phyloP scores from a whole-genome alignment of 306 rosid genomes.

The Clitoria ternatea region DNA sequence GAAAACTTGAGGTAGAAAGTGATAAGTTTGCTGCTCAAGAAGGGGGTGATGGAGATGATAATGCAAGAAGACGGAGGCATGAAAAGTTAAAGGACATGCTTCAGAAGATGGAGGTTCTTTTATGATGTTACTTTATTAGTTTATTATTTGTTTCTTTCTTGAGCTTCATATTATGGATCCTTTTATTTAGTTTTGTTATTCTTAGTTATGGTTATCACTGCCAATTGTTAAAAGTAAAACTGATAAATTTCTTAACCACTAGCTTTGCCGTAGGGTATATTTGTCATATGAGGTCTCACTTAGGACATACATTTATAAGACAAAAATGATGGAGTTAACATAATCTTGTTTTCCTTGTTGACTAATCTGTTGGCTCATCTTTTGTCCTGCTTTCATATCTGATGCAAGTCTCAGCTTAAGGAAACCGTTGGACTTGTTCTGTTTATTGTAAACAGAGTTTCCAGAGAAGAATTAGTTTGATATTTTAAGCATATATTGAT shows the following conservation, averaged over 20 bases:
- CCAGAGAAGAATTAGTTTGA: not conserved
- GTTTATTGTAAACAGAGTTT: not conserved
- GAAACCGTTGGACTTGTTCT: not conserved
- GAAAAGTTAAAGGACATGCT: slow-evolving; percentile 81
- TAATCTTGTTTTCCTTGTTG: not conserved
- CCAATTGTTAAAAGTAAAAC: not conserved
- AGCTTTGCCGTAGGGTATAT: not conserved
- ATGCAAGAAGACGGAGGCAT: slow-evolving; percentile 71
- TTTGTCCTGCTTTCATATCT: not conserved
- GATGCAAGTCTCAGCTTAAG: not conserved
- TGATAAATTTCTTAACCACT: not conserved
- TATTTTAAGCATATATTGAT: not conserved
- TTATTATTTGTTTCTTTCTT: slow-evolving; percentile 2
- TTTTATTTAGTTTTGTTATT: not conserved
- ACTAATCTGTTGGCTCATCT: not conserved
- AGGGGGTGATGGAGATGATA: slow-evolving; percentile 76
- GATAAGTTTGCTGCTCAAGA: slow-evolving; percentile 54
- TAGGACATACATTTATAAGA: not conserved
- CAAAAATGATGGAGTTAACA: not conserved
- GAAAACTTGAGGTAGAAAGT: slow-evolving; percentile 60
- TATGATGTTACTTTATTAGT: not conserved
- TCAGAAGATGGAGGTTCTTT: slow-evolving; percentile 72
- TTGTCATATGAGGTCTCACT: not conserved
- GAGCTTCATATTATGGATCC: not conserved
- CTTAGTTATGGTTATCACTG: not conserved